Base-by-base conservation (phyloP, 257 asterid genomes). In the Solanum gracilifrons region DNA sequence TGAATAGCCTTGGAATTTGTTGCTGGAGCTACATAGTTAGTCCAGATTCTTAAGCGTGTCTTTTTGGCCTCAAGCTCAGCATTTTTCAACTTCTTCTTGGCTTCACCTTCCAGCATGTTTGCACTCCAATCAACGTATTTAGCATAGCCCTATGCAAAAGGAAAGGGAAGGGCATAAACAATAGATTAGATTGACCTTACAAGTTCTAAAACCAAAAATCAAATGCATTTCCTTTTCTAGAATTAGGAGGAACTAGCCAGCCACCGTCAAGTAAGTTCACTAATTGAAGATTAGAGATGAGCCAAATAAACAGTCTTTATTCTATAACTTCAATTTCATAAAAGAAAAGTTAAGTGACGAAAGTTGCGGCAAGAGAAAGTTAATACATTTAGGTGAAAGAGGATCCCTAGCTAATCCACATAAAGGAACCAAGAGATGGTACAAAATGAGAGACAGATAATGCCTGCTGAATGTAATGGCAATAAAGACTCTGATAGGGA, bases 41-140 rank as follows among this genome's bases (percentile, higher is more conserved):
- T 95, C 98, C 99, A 95, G 87, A 92, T 91, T 91, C 92, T 93
- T 82, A 97, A 86, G 27, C 98, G 93, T 9, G 91, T 16, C 93
- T 97, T 97, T 90, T 97, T 97, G 43, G 98, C 96, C 87, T 93
- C 96, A 92, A 97, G 98, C 87, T 97, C 99, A 51, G 97, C 94
- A 90, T 20, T 94, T 89, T 97, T 97, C 92, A 95, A 87, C 93
- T 48, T 93, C 86, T 95, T 89, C 88, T 92, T 93, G 84, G 84
- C 95, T 73, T 96, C 99, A 88, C 92, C 97, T 90, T 95, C 99
- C 88, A 95, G 90, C 85, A 91, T 86, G 87, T 93, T 93, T 86
- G 99, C 98, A 87, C 99, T 95, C 98, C 99, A 96, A 31, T 95
- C 99, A 62, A 95, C 96, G 68, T 95, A 96, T 86, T 94, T 96